Evolutionary conservation across 192 early-diverging fungal species (phyloP).

Genomic region (Entomortierella chlamydospora): DNA sequence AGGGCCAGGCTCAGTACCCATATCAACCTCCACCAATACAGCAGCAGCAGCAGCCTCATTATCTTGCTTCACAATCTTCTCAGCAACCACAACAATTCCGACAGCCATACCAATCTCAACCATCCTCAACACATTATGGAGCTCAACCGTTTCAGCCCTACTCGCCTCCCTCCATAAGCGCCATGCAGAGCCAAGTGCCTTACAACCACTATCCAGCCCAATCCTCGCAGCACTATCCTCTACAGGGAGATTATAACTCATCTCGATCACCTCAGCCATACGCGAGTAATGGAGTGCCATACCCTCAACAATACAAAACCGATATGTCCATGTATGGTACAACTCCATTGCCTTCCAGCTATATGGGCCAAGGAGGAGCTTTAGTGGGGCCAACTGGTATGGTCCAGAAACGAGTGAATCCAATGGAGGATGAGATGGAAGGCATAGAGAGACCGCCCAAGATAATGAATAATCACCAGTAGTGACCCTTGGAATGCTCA

Average conservation of each 20-base stretch:
- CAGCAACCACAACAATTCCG: constrained; percentile 18
- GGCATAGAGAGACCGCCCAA: constrained; percentile 29
- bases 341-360: neutral
- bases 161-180: neutral
- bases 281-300: constrained; percentile 1
- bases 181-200: neutral
- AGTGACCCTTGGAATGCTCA: too few species aligned
- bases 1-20: neutral
- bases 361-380: neutral
- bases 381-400: neutral
- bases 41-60: constrained; percentile 3
- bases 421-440: constrained; percentile 26
- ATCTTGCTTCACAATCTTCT: neutral
- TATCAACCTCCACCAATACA: constrained; percentile 7
- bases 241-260: neutral
- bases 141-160: constrained; percentile 9
- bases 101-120: constrained; percentile 3
- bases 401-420: constrained; percentile 13
- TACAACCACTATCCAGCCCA: neutral
- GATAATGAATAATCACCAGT: constrained; percentile 12
- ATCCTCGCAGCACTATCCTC: neutral
- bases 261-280: constrained; percentile 3
- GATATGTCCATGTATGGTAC: constrained; percentile 4
- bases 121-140: constrained; percentile 5
- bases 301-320: neutral